phyloP scores from a whole-genome alignment of 2,329 filamentous ascomycete genomes.

The Mycosphaerella sp. region DNA sequence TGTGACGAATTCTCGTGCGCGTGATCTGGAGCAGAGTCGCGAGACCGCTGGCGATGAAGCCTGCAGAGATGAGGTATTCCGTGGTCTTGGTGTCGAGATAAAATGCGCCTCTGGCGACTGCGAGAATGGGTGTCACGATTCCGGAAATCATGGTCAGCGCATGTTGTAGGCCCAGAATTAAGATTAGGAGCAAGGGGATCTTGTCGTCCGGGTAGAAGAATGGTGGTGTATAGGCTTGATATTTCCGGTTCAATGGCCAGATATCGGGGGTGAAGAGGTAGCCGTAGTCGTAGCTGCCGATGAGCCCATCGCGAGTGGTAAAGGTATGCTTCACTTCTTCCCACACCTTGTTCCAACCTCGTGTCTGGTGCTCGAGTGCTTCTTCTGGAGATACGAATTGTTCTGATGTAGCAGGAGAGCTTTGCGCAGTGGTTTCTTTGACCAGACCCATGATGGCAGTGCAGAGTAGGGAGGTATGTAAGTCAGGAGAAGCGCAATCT shows the following conservation, averaged over 20 bases:
- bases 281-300: constrained; percentile 21
- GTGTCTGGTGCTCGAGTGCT: background rate
- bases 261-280: constrained; percentile 24
- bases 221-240: constrained; percentile 17
- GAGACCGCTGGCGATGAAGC: constrained; percentile 22
- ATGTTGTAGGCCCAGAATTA: constrained; percentile 21
- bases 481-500: background rate
- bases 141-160: constrained; percentile 21
- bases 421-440: background rate
- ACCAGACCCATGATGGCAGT: background rate
- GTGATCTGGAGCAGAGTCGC: constrained; percentile 20
- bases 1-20: constrained; percentile 12
- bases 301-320: constrained; percentile 19
- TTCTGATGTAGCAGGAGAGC: background rate
- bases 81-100: constrained; percentile 16
- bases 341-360: constrained; percentile 3
- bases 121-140: constrained; percentile 20
- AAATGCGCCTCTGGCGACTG: constrained; percentile 16
- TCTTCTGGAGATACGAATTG: background rate
- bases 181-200: constrained; percentile 21
- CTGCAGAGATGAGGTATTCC: constrained; percentile 19
- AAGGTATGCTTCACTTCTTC: constrained; percentile 17
- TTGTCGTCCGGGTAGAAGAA: constrained; percentile 23
- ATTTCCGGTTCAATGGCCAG: constrained; percentile 18
- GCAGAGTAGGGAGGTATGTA: background rate